Evolutionary conservation across 768 basidiomycete genomes (phyloP).

Genomic region (Lentinus tigrinus): DNA sequence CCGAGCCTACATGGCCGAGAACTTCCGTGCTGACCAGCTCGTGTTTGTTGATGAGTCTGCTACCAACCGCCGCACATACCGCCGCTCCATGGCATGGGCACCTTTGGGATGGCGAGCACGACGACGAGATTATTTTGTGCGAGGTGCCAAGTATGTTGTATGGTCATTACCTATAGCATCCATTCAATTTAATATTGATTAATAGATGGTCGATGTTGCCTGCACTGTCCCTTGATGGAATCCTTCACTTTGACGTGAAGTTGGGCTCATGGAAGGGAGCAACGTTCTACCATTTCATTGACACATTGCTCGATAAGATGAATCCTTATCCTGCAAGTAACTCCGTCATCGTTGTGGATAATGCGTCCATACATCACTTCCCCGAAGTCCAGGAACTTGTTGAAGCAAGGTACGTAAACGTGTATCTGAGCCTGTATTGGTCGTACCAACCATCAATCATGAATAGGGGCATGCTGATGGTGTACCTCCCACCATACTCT

Average conservation of each 20-base stretch:
- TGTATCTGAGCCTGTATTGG: neutral
- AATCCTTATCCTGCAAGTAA: conserved; percentile 34
- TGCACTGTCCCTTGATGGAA: conserved; percentile 35
- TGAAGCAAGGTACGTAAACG: conserved; percentile 27
- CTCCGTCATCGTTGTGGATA: conserved; percentile 41
- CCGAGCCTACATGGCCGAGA: conserved; percentile 7
- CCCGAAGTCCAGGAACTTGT: conserved; percentile 29
- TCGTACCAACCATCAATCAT: neutral
- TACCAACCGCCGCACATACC: conserved; percentile 28
- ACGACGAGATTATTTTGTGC: conserved; percentile 26
- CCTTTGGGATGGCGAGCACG: conserved; percentile 23
- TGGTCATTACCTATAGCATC: neutral
- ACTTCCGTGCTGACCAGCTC: conserved; percentile 20
- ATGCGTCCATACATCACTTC: conserved; percentile 35
- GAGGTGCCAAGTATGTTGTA: conserved; percentile 5
- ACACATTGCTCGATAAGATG: conserved; percentile 35
- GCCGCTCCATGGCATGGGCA: conserved; percentile 28
- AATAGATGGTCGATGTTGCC: conserved; percentile 36
- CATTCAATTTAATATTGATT: neutral
- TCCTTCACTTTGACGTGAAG: conserved; percentile 30
- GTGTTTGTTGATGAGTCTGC: conserved; percentile 38
- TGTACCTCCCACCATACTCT: conserved; percentile 27
- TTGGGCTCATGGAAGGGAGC: conserved; percentile 29
- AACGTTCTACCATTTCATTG: conserved; percentile 33
- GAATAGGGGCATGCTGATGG: conserved; percentile 20